A percentile compares a stretch with the other conserved stretches of the same genome.
These are phyloP conservation scores for Termitomyces sp. DNA, from an alignment of 768 basidiomycete species.

Conservation along the genomic window DNA sequence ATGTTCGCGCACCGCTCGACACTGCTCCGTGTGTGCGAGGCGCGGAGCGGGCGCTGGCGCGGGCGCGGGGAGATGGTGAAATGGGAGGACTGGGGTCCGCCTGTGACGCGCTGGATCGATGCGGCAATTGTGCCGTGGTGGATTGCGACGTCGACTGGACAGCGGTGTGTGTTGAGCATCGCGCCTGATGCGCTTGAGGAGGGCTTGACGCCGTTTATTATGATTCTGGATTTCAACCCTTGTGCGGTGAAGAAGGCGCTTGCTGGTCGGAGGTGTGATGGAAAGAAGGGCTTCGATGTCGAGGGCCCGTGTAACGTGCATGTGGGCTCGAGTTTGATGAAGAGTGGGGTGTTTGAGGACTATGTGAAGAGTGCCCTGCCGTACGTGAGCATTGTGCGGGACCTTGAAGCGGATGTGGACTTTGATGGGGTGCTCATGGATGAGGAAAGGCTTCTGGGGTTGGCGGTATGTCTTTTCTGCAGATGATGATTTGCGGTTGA, in stretches of 20 bases:
- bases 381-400: constrained; percentile 16
- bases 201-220: not conserved
- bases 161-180: constrained; percentile 14
- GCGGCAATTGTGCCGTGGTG: constrained; percentile 11
- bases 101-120: constrained; percentile 17
- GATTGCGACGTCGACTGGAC: constrained; percentile 19
- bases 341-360: constrained; percentile 19
- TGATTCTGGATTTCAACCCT: constrained; percentile 6
- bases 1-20: constrained; percentile 9
- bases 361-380: constrained; percentile 20
- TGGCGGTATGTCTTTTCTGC: constrained; percentile 20
- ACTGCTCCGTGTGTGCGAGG: constrained; percentile 2
- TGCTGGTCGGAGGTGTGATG: not conserved
- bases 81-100: constrained; percentile 17
- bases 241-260: not conserved
- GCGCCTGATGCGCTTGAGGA: not conserved
- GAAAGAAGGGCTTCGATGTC: not conserved
- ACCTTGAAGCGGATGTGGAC: not conserved
- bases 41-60: not conserved
- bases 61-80: not conserved
- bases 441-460: constrained; percentile 33
- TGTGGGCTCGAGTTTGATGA: not conserved
- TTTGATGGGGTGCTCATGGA: constrained; percentile 34
- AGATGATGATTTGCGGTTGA: not conserved
- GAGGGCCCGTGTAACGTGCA: not conserved